Percentiles rank a stretch among this genome's conserved stretches.
These are phyloP conservation scores for Mortierella sp. DNA, from an alignment of 371 early-diverging fungal species.

Conservation along the genomic window DNA sequence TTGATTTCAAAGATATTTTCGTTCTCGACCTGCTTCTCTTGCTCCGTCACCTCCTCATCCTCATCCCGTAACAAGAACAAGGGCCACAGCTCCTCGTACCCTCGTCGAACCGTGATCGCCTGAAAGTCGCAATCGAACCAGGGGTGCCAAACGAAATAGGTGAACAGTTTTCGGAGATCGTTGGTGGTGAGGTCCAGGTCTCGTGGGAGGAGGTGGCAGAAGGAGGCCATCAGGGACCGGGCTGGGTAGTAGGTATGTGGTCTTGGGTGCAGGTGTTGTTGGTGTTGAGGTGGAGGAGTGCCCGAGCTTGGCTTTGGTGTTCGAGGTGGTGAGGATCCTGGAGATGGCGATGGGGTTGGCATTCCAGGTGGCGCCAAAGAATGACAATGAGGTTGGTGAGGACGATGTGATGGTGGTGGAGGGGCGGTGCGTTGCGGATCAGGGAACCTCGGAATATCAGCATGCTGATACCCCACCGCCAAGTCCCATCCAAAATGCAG, in stretches of 20 bases:
- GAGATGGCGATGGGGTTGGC: not conserved
- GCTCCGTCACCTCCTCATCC: not conserved
- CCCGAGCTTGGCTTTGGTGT: not conserved
- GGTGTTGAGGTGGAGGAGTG: not conserved
- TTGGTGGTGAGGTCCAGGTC: conserved; percentile 8
- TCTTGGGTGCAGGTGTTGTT: not conserved
- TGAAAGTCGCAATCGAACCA: conserved; percentile 44
- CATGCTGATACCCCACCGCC: conserved; percentile 25
- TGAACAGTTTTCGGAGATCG: conserved; percentile 34
- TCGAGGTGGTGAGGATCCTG: no score
- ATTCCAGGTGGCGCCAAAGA: not conserved
- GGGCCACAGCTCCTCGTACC: conserved; percentile 33
- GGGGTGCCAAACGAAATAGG: conserved; percentile 41
- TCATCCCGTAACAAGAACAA: conserved; percentile 32
- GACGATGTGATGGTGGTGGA: not conserved
- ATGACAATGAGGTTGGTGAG: not conserved
- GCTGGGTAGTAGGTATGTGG: conserved; percentile 28
- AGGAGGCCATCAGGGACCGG: conserved; percentile 34
- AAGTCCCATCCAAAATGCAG: conserved; percentile 39
- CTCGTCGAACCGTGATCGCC: conserved; percentile 30
- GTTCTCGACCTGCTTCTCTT: not conserved
- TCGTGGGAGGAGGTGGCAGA: conserved; percentile 28
- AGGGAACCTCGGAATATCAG: not conserved
- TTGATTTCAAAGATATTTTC: not conserved
- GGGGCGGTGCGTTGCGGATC: not conserved